Conservation (phyloP, 768 basidiomycete species). For the Plicaturopsis crispa region DNA sequence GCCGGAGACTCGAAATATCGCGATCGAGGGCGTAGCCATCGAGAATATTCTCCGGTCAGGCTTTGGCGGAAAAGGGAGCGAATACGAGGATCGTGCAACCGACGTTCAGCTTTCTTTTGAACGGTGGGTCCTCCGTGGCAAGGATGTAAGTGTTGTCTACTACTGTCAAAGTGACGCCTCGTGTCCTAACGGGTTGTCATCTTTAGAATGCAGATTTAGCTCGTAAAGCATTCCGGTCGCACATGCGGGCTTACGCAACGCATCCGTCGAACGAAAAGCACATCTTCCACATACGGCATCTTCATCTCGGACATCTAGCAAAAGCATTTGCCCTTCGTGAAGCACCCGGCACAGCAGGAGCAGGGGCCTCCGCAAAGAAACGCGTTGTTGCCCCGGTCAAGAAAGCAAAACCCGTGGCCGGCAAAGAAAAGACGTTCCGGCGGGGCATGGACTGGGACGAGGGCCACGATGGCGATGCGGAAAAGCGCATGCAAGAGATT, state of each 20-base stretch:
- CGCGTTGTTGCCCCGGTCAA: slow-evolving; percentile 14
- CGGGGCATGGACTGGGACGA: slow-evolving; percentile 29
- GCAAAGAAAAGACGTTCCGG: slow-evolving; percentile 15
- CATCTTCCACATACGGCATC: slow-evolving; percentile 90
- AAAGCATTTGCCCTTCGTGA: slow-evolving; percentile 90
- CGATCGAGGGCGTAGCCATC: slow-evolving; percentile 52
- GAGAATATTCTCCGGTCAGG: slow-evolving; percentile 72
- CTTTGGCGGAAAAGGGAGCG: slow-evolving; percentile 76
- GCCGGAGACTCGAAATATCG: slow-evolving; percentile 29
- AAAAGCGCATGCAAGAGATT: slow-evolving; percentile 78
- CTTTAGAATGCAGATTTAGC: slow-evolving; percentile 69
- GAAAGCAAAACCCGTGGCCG: slow-evolving; percentile 12
- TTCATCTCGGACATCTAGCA: slow-evolving; percentile 92
- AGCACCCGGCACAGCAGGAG: slow-evolving; percentile 45
- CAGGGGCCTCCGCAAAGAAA: slow-evolving; percentile 6
- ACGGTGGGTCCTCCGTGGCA: slow-evolving; percentile 75
- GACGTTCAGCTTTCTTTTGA: slow-evolving; percentile 95
- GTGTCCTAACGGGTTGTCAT: slow-evolving; percentile 5
- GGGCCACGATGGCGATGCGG: slow-evolving; percentile 47
- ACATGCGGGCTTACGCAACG: slow-evolving; percentile 94
- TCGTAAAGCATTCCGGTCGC: slow-evolving; percentile 82
- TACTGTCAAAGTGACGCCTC: slow-evolving; percentile 2
- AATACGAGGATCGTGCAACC: slow-evolving; percentile 86
- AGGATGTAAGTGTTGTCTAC: slow-evolving; percentile 46
- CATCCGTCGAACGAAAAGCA: slow-evolving; percentile 94